Conservation (phyloP, 2,329 filamentous ascomycete genomes). For the Alternaria hordeiaustralica region DNA sequence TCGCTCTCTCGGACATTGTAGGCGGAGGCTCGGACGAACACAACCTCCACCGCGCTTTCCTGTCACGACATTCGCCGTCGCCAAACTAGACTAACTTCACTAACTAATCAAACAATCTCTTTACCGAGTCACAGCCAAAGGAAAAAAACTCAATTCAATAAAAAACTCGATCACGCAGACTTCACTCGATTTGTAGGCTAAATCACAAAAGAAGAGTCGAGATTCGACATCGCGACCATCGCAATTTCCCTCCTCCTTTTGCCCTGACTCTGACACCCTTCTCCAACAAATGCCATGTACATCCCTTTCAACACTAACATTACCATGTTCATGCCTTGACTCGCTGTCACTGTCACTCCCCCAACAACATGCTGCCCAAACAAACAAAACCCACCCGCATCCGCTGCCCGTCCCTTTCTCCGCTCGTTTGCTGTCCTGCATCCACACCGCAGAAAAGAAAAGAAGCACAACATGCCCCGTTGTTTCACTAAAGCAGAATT, state of each 20-base stretch:
- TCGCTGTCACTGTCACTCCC: not conserved
- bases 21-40: conserved; percentile 15
- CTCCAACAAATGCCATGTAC: conserved; percentile 4
- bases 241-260: conserved; percentile 9
- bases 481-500: conserved; percentile 5
- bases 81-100: not conserved
- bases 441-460: not conserved
- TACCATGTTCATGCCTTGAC: not conserved
- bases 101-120: not conserved
- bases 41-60: conserved; percentile 3
- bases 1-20: conserved; percentile 9
- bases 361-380: conserved; percentile 2
- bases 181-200: not conserved
- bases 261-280: not conserved
- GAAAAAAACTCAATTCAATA: not conserved
- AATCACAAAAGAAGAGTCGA: not conserved
- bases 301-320: not conserved
- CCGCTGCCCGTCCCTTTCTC: not conserved
- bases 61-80: not conserved
- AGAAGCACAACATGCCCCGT: not conserved
- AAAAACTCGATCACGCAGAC: not conserved
- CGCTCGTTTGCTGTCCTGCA: not conserved
- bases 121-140: not conserved
- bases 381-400: conserved; percentile 2
- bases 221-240: conserved; percentile 4